Evolutionary conservation across 345 rosid species (phyloP), one percentile per base, ranked within the genome.

Genomic region (rapeseed (Brassica napus)): DNA sequence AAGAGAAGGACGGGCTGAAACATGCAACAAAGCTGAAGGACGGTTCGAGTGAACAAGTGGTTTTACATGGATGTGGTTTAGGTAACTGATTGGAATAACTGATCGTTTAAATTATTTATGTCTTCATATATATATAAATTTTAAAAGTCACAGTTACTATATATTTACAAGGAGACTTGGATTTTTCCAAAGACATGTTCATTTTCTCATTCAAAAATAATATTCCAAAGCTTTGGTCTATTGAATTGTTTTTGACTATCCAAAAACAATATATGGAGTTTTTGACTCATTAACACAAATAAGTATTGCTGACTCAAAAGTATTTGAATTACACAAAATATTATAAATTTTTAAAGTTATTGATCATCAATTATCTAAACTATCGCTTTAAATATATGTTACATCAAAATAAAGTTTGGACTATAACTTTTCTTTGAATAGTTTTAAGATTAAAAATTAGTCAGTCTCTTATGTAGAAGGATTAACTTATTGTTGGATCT

Each of bases 11-110:
- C 0, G 94, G 96, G 18, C 71, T 94, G 82, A 91, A 84, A 79
- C 93, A 78, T n/a, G 97, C 93, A 7, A 95, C 87, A 0, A 92
- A 82, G 70, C 73, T 91, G 64, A 91, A 84, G 79, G 89, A 92
- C 9, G 87, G 89, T 12, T 82, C 82, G 0, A 86, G 91, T 12
- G 54, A 44, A 44, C 54, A 44, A 12, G 15, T 44, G 15, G 54
- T 44, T 44, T 44, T 44, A 44, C 15, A 44, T 44, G 54, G 15
- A 44, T 44, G 15, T 44, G 54, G 54, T 44, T 44, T 44, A 44
- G 54, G 54, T 44, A 44, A 44, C n/a, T 11, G 52, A 11, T 39
- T 39, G 14, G 14, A 39, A 39, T 39, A 9, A 39, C 12, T 39
- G 8, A 14, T 15, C 15, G 54, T 44, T 44, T 10, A 42, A 42